Evolutionary conservation across 495 filamentous ascomycete genomes (phyloP).

Genomic region (Aspergillus panamensis): DNA sequence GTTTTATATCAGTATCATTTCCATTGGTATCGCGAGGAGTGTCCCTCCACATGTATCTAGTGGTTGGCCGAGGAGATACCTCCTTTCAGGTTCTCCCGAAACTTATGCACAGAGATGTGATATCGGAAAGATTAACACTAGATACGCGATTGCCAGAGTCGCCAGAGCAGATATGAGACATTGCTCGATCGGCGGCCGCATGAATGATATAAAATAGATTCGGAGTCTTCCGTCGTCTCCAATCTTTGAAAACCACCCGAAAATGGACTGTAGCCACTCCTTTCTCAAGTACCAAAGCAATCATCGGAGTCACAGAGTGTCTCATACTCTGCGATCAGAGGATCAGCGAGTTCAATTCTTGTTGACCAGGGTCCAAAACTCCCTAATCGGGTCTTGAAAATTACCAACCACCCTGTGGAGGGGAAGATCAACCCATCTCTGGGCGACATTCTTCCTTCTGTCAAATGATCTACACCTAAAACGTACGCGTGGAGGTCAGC

Average conservation of each 20-base stretch:
- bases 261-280: neutral
- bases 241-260: neutral
- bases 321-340: neutral
- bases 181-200: too few relatives aligned
- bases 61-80: neutral
- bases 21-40: too few relatives aligned
- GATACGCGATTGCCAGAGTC: too few relatives aligned
- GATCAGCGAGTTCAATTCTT: neutral
- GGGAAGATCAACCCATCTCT: slow-evolving; percentile 11
- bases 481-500: neutral
- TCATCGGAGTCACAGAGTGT: neutral
- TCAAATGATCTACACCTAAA: slow-evolving; percentile 20
- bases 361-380: slow-evolving; percentile 15
- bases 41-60: neutral
- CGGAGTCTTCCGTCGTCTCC: neutral
- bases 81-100: neutral
- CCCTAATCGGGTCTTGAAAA: slow-evolving; percentile 13
- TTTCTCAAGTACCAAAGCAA: neutral
- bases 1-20: too few relatives aligned
- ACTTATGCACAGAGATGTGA: slow-evolving; percentile 1
- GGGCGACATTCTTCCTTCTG: slow-evolving; percentile 15
- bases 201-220: too few relatives aligned
- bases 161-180: too few relatives aligned
- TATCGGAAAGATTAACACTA: slow-evolving; percentile 8
- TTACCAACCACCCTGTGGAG: slow-evolving; percentile 6